Evolutionary conservation across 2,329 filamentous ascomycete genomes (phyloP), one percentile per base, ranked within the genome.

Genomic region (Huntiella savannae): DNA sequence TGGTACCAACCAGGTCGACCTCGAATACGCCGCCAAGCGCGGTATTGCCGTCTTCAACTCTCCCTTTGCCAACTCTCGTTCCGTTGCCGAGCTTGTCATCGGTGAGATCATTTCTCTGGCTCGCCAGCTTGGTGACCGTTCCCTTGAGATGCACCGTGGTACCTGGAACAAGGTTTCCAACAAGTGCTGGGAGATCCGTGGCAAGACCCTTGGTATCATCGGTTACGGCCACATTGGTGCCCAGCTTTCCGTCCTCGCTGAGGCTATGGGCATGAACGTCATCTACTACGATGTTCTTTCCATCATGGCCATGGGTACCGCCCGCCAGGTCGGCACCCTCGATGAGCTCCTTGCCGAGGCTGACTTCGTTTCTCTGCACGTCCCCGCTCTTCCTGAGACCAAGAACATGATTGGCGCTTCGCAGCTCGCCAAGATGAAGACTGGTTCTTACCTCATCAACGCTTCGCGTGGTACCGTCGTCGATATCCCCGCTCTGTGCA

Each of bases 1-100:
- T 56, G 91, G 91, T 53, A 98, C 91, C 48, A 96, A 93, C 66
- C 86, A 93, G 62, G 86, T 94, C 53, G 80, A 93, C 60, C 75
- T 93, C 50, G 73, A 84, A 51, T 88, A 77, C 58, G 85, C 86
- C 28, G 85, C 85, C 41, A 71, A 73, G 54, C 76, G 82, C 58
- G 86, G 91, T 54, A 94, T 96, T 60, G 86, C 87, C 33, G 91
- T 98, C 53, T 98, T 98, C 76, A 98, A 98, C 67, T 96, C 91
- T 40, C 91, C 91, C 1, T 98, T 98, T 65, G 87, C 83, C 65
- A 98, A 98, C 66, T 96, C 88, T 6, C 81, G 91, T 60, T 93
- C 84, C 60, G 91, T 98, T 44, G 91, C 91, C 48, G 91, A 98
- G 68, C 70, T 96, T 48, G 86, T 96, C 55, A 95, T 98, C 59